Base-by-base conservation (phyloP, 1,139 yeast species). In the Casaregolazyma lundiana region DNA sequence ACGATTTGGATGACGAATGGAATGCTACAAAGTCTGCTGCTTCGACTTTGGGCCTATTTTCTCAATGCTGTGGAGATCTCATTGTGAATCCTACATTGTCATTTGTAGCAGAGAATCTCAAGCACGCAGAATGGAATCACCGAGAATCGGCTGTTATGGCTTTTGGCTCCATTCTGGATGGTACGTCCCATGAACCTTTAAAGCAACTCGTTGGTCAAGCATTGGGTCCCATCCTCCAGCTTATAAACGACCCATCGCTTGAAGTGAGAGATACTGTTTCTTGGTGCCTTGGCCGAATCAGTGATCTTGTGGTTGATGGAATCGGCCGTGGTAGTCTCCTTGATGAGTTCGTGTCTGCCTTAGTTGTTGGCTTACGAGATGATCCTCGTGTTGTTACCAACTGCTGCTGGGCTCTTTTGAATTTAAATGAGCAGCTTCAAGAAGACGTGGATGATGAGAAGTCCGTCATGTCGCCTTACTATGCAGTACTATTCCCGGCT, bases 81-180 rank as follows among this genome's bases (percentile, higher is more conserved):
- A 89, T 92, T 44, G 89, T 90, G 38, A 84, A 81, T 52, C 92
- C 95, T 41, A 87, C 95, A 4, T 71, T 92, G 53, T 76, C 75
- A 48, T 92, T 89, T 70, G 96, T 92, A 32, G 90, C 84, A 55
- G 74, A 77, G 38, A 85, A 87, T 61, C 76, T 92, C 47, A 66
- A 68, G 7, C 68, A 76, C 24, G 59, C 66, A 7, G 75, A 78
- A 54, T 92, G 98, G 98, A 80, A 95, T 67, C 71, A 79, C 49
- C 82, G 96, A 60, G 98, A 92, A 69, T 97, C 98, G 19, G 95
- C 97, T 0, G 97, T 92, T 6, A 92, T 92, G 98, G 97, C 98
- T 0, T 92, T 92, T 66, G 98, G 98, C 34, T 89, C 97, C 6
- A 88, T 92, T 51, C 74, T 92, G 58, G 97, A 90, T 57, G 98